Evolutionary conservation across 2,329 filamentous ascomycete species (phyloP).

Genomic region (Exophiala viscosa): DNA sequence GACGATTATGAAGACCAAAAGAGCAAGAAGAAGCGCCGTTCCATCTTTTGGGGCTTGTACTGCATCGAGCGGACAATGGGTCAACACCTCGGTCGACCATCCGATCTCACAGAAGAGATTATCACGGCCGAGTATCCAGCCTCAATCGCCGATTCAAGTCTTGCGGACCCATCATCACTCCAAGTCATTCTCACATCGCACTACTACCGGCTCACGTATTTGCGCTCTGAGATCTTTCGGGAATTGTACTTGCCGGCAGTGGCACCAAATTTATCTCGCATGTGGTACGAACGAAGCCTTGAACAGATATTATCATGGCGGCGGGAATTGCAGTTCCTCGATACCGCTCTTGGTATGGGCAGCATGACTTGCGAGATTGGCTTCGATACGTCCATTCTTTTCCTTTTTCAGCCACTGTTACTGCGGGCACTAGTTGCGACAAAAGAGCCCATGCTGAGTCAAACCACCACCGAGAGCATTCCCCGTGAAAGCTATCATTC

Average conservation of each 20-base stretch:
- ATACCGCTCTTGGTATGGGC: constrained; percentile 27
- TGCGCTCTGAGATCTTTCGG: constrained; percentile 36
- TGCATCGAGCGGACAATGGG: constrained; percentile 37
- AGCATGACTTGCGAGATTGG: constrained; percentile 34
- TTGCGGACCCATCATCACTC: constrained; percentile 19
- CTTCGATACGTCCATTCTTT: constrained; percentile 34
- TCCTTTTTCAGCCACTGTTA: constrained; percentile 34
- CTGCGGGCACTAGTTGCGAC: constrained; percentile 25
- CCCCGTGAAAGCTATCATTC: constrained; percentile 33
- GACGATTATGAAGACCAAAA: constrained; percentile 29
- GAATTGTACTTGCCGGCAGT: constrained; percentile 32
- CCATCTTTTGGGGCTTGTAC: constrained; percentile 38
- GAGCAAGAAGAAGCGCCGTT: constrained; percentile 26
- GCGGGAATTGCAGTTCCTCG: constrained; percentile 25
- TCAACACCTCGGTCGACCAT: constrained; percentile 37
- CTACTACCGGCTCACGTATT: constrained; percentile 37
- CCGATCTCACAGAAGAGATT: constrained; percentile 37
- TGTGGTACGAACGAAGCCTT: constrained; percentile 31
- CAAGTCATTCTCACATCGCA: constrained; percentile 33
- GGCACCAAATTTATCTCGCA: constrained; percentile 26
- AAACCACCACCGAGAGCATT: constrained; percentile 20
- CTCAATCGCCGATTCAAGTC: constrained; percentile 15
- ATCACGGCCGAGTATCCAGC: constrained; percentile 37
- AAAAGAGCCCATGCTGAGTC: constrained; percentile 22
- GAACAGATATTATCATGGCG: constrained; percentile 27